These are phyloP conservation scores for Streptanthus diversifolius DNA, from an alignment of 345 rosid genomes.

Conservation along the genomic window DNA sequence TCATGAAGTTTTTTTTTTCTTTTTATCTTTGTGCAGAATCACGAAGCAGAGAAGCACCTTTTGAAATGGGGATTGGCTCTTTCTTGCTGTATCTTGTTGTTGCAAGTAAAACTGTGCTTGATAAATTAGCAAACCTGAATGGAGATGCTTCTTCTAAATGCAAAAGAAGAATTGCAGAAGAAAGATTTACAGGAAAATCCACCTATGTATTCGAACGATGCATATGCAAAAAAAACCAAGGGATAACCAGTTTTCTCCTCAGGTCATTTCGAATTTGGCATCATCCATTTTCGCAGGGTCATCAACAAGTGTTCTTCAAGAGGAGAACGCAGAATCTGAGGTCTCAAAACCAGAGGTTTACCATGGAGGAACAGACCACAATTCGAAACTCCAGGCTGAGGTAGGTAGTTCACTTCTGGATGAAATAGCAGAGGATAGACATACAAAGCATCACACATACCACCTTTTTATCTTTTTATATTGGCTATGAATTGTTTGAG, in stretches of 20 bases:
- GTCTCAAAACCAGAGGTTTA: conserved; percentile 38
- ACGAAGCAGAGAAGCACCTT: conserved; percentile 32
- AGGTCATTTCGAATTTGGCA: conserved; percentile 32
- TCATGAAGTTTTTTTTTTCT: background rate
- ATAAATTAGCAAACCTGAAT: conserved; percentile 53
- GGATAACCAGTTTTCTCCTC: conserved; percentile 28
- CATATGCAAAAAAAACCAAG: conserved; percentile 3
- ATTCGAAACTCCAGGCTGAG: conserved; percentile 59
- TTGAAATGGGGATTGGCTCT: conserved; percentile 52
- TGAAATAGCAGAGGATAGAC: conserved; percentile 38
- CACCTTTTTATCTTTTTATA: background rate
- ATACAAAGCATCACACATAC: background rate
- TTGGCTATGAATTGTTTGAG: background rate
- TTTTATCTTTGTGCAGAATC: conserved; percentile 29
- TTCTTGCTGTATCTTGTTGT: conserved; percentile 54
- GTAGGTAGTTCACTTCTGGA: conserved; percentile 43
- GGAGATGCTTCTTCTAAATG: conserved; percentile 49
- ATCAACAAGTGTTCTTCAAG: conserved; percentile 29
- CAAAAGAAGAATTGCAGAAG: conserved; percentile 36
- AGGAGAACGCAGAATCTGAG: conserved; percentile 30
- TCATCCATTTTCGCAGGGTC: conserved; percentile 38
- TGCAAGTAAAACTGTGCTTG: conserved; percentile 59
- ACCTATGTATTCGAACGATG: conserved; percentile 11
- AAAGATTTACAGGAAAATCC: conserved; percentile 14
- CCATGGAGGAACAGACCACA: conserved; percentile 43